phyloP scores from a whole-genome alignment of 345 rosid genomes.

The Lepidium aucheri region DNA sequence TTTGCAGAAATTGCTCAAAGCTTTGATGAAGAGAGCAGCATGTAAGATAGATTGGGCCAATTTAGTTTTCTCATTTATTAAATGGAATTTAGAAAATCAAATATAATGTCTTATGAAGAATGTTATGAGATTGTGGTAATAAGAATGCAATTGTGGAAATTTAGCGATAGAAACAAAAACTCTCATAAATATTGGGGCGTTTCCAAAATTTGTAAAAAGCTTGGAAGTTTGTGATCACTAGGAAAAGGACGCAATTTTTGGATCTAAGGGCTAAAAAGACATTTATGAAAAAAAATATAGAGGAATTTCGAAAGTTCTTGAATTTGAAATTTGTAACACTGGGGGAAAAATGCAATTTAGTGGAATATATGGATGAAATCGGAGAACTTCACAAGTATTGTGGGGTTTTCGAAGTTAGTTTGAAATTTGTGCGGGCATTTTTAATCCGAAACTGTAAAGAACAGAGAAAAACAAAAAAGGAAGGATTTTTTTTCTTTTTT shows the following conservation, averaged over 20 bases:
- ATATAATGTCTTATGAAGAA: background rate
- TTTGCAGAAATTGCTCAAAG: background rate
- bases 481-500: background rate
- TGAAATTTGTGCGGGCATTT: slow-evolving; percentile 12
- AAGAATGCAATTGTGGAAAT: background rate
- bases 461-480: background rate
- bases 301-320: background rate
- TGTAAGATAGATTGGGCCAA: background rate
- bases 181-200: background rate
- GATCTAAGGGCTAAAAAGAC: background rate
- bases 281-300: background rate
- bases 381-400: background rate
- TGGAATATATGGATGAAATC: background rate
- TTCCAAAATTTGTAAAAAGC: background rate
- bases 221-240: background rate
- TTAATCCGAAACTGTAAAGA: background rate
- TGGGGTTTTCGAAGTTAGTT: slow-evolving; percentile 1
- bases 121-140: too few relatives aligned
- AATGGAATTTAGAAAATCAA: background rate
- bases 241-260: background rate
- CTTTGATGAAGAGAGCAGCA: background rate
- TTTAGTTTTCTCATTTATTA: background rate
- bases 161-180: background rate
- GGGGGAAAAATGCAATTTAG: background rate
- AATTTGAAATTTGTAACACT: background rate